Base-by-base conservation (phyloP, 2,329 filamentous ascomycete genomes). In the Pyrenochaeta sp. region DNA sequence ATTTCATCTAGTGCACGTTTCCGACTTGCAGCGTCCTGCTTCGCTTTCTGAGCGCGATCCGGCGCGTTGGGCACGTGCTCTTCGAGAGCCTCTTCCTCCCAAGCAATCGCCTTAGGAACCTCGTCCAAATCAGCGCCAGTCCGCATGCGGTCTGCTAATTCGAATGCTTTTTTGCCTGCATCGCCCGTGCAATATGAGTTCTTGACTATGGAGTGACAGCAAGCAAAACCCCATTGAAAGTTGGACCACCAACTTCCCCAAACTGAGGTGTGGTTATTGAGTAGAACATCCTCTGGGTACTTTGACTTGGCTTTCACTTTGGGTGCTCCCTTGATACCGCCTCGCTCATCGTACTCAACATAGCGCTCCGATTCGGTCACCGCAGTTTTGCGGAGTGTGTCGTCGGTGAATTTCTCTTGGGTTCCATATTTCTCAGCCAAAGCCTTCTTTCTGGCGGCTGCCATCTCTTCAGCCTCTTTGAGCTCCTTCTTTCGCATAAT, bases 191-290 rank as follows among this genome's bases (percentile, higher is more conserved):
- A 99, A 71, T 98, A 99, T 69, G 92, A 97, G 77, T 99, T 98
- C 78, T 96, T 97, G 58, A 96, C 86, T 18, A 87, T 89, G 0
- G 92, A 97, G 74, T 96, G 92, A 80, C 95, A 99, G 76, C 95
- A 99, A 18, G 90, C 85, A 76, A 97, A 99, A 1, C 95, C 95
- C 95, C 95, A 99, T 76, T 89, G 85, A 78, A 97, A 98, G 70
- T 91, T 88, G 47, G 87, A 86, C 95, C 95, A 99, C 95, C 95
- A 99, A 69, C 92, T 97, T 43, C 95, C 95, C 91, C 92, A 99
- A 2, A 97, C 89, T 0, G 90, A 89, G 2, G 87, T 92, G 77
- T 99, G 95, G 70, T 99, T 99, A 79, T 96, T 94, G 73, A 90
- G 85, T 48, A 90, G 80, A 0, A 97, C 83, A 68, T 99, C 92